Percentiles rank a stretch among this genome's conserved stretches.
Conservation (phyloP, 2,329 filamentous ascomycete genomes). For the Paraconiothyrium sp. region DNA sequence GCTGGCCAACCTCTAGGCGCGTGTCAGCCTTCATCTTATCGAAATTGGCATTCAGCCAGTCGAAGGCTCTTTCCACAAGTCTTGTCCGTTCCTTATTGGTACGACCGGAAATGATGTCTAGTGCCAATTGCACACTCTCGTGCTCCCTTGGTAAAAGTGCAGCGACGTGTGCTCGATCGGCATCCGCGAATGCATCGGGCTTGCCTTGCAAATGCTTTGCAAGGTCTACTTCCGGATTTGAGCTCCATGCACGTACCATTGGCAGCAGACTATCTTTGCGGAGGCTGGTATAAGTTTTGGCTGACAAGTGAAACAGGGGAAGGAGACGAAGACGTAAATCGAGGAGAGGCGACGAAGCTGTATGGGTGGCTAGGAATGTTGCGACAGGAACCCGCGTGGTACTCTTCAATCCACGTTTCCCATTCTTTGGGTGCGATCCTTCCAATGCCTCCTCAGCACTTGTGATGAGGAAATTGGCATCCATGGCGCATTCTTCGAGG, state of each 20-base stretch:
- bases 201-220: constrained; percentile 60
- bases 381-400: constrained; percentile 72
- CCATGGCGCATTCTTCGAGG: constrained; percentile 86
- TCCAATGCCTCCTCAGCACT: constrained; percentile 70
- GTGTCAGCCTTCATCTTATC: constrained; percentile 71
- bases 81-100: constrained; percentile 57
- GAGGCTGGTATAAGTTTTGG: constrained; percentile 75
- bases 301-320: constrained; percentile 74
- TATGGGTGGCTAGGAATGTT: constrained; percentile 77
- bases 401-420: constrained; percentile 61
- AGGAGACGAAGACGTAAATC: constrained; percentile 76
- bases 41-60: constrained; percentile 77
- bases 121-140: constrained; percentile 65
- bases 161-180: constrained; percentile 63
- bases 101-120: constrained; percentile 59
- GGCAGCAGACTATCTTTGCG: constrained; percentile 82
- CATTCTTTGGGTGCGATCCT: constrained; percentile 52
- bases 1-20: constrained; percentile 67
- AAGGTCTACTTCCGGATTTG: constrained; percentile 63
- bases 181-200: constrained; percentile 56
- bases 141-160: constrained; percentile 65
- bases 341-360: constrained; percentile 72
- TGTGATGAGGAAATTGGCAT: constrained; percentile 74
- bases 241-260: constrained; percentile 74
- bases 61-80: constrained; percentile 73